Conservation (phyloP, 441 rosid species). For the Populus hybrid region DNA sequence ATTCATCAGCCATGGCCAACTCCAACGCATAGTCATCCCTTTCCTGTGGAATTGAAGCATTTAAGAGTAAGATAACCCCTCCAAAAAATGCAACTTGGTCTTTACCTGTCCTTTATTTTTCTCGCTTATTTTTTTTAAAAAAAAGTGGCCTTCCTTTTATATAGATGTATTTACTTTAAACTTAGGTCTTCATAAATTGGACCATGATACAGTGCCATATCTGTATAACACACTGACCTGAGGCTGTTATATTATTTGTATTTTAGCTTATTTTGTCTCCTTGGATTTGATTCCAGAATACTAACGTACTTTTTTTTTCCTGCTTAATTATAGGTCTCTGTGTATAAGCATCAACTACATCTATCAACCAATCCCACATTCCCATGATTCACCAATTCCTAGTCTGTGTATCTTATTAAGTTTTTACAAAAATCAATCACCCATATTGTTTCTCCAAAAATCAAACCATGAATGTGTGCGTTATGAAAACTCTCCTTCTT, state of each 20-base stretch:
- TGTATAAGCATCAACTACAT: too few species aligned
- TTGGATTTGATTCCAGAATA: neutral
- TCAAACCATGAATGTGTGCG: too few species aligned
- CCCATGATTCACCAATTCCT: too few species aligned
- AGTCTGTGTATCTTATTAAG: too few species aligned
- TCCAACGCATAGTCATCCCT: conserved; percentile 94
- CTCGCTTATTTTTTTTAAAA: too few species aligned
- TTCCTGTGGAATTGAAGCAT: conserved; percentile 50
- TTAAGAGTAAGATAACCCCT: conserved; percentile 14
- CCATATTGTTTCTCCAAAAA: too few species aligned
- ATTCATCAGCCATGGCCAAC: conserved; percentile 88
- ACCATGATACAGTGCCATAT: neutral
- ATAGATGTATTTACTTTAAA: neutral
- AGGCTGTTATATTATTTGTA: neutral
- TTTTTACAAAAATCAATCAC: too few species aligned
- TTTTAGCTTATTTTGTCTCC: neutral
- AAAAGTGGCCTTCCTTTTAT: neutral
- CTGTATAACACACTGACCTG: neutral
- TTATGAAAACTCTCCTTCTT: too few species aligned
- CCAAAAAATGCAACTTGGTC: neutral
- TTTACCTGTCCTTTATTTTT: neutral
- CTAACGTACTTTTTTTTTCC: too few species aligned
- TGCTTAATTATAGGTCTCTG: too few species aligned
- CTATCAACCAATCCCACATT: too few species aligned
- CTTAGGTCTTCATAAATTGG: neutral